phyloP scores from a whole-genome alignment of 352 stramenopile species.

The Pythium dissotocum region DNA sequence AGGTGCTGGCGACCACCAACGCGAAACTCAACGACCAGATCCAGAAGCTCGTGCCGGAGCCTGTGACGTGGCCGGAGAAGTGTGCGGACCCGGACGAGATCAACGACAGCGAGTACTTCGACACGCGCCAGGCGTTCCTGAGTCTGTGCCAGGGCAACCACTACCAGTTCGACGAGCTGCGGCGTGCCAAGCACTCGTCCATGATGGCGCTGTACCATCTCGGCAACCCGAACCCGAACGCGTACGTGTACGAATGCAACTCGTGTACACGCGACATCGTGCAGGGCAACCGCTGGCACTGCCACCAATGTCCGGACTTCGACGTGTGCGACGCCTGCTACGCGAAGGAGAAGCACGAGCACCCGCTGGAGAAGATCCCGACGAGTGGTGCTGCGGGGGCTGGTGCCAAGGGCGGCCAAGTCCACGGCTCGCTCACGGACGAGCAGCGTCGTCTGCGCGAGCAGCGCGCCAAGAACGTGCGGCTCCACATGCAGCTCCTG shows the following conservation, averaged over 20 bases:
- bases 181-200: constrained; percentile 98
- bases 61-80: constrained; percentile 64
- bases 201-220: constrained; percentile 99
- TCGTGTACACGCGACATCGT: constrained; percentile 84
- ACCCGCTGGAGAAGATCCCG: constrained; percentile 80
- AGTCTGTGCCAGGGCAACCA: constrained; percentile 97
- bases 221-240: constrained; percentile 93
- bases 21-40: constrained; percentile 44
- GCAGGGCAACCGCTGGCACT: constrained; percentile 88
- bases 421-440: constrained; percentile 45
- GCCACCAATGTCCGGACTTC: constrained; percentile 86
- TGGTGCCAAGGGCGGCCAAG: constrained; percentile 20
- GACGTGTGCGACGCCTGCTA: constrained; percentile 90
- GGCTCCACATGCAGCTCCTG: constrained; percentile 98
- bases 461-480: constrained; percentile 93
- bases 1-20: constrained; percentile 41
- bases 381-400: constrained; percentile 43
- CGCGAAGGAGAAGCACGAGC: constrained; percentile 81
- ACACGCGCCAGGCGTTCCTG: constrained; percentile 97
- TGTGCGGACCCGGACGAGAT: constrained; percentile 79
- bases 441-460: constrained; percentile 72
- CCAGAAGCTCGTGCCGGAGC: constrained; percentile 53
- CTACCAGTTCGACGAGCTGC: constrained; percentile 99
- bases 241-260: constrained; percentile 88
- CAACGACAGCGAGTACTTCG: constrained; percentile 92